Percentiles rank a stretch among this genome's conserved stretches.
Conservation (phyloP, 345 rosid genomes). For the Clausena lansium region DNA sequence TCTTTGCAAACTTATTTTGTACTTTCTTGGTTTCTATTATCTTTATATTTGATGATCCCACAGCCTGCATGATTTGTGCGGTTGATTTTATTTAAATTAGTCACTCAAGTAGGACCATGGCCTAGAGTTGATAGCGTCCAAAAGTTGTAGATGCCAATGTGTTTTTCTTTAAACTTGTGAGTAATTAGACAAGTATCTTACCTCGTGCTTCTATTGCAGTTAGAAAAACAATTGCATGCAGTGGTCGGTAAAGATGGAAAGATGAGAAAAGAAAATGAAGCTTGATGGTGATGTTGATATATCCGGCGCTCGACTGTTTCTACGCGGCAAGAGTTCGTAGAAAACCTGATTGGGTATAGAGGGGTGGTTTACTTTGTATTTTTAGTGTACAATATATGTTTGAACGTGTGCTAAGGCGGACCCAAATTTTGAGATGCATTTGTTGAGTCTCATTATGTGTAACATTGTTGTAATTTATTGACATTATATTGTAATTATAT, state of each 20-base stretch:
- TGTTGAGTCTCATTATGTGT: slow-evolving; percentile 28
- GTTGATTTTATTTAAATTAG: not conserved
- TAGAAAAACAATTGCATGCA: slow-evolving; percentile 63
- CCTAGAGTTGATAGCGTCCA: not conserved
- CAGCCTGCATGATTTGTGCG: not conserved
- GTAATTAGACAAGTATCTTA: not conserved
- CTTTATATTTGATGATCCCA: not conserved
- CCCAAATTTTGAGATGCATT: slow-evolving; percentile 52
- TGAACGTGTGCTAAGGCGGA: slow-evolving; percentile 23
- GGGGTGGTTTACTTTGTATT: slow-evolving; percentile 24
- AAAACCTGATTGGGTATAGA: slow-evolving; percentile 12
- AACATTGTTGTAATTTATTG: slow-evolving; percentile 36
- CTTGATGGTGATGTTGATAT: slow-evolving; percentile 5
- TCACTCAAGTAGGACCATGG: not conserved
- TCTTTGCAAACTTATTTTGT: not conserved
- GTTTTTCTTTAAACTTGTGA: not conserved
- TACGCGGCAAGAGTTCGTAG: slow-evolving; percentile 6
- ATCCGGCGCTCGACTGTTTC: not conserved
- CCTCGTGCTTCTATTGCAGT: slow-evolving; percentile 37
- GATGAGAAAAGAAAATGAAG: slow-evolving; percentile 28
- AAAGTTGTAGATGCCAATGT: not conserved
- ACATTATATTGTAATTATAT: slow-evolving; percentile 29
- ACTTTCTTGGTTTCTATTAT: not conserved
- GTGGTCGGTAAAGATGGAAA: slow-evolving; percentile 33
- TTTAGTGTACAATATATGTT: slow-evolving; percentile 39